A percentile compares a stretch with the other conserved stretches of the same genome.
Evolutionary conservation across 768 basidiomycete genomes (phyloP).

Genomic region (Termitomyces sp.): DNA sequence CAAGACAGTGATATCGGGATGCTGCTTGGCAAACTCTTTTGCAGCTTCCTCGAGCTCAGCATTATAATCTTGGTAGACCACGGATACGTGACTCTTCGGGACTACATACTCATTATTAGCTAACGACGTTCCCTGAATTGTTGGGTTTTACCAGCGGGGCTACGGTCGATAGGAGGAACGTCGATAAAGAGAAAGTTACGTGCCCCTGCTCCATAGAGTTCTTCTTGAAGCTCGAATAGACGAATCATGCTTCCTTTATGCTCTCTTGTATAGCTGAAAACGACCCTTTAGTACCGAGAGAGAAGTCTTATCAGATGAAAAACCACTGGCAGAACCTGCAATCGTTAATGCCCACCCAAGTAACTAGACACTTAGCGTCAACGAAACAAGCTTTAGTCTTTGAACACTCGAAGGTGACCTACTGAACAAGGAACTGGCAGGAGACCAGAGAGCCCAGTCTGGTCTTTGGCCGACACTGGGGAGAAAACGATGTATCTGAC

Average conservation of each 20-base stretch:
- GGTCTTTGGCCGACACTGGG: conserved; percentile 31
- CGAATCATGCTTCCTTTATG: conserved; percentile 21
- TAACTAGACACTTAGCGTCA: conserved; percentile 33
- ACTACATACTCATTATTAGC: background rate
- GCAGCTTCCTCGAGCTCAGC: conserved; percentile 25
- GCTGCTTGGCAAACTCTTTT: conserved; percentile 30
- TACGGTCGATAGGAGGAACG: conserved; percentile 49
- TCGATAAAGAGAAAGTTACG: conserved; percentile 58
- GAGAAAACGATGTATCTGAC: conserved; percentile 41
- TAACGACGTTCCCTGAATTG: background rate
- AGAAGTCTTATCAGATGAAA: background rate
- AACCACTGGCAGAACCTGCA: conserved; percentile 37
- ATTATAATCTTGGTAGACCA: conserved; percentile 41
- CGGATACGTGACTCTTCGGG: background rate
- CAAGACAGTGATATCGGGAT: conserved; percentile 44
- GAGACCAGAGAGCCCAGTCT: conserved; percentile 36
- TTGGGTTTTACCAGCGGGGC: conserved; percentile 37
- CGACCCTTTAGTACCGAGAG: background rate
- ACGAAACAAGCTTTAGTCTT: background rate
- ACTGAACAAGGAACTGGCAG: conserved; percentile 45
- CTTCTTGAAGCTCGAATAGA: conserved; percentile 43
- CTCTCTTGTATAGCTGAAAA: conserved; percentile 16
- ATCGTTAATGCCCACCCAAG: conserved; percentile 70
- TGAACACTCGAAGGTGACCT: conserved; percentile 12
- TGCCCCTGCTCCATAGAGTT: conserved; percentile 45